Conservation (phyloP, 177 flowering plant genomes). For the Vitis hybrid region DNA sequence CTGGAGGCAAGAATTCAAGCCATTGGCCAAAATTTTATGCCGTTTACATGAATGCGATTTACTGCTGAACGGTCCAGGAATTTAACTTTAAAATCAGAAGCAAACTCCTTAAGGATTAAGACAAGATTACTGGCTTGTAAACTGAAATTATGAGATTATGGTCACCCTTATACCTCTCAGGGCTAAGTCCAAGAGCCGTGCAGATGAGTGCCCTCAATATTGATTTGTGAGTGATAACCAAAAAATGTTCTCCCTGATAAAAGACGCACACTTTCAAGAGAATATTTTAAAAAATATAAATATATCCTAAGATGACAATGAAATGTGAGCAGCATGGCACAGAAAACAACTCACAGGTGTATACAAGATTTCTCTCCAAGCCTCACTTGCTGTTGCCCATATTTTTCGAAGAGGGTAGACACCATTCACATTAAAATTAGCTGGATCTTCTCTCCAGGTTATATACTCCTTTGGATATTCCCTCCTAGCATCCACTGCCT, state of each 20-base stretch:
- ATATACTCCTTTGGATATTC: conserved; percentile 58
- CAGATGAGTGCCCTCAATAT: conserved; percentile 72
- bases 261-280: not conserved
- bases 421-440: conserved; percentile 62
- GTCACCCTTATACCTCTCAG: conserved; percentile 50
- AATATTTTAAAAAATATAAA: not conserved
- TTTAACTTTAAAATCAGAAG: not conserved
- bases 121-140: not conserved
- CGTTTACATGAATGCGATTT: not conserved
- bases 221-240: conserved; percentile 77
- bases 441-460: conserved; percentile 82
- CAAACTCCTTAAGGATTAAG: not conserved
- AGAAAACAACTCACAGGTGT: conserved; percentile 42
- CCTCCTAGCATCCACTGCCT: conserved; percentile 80
- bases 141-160: not conserved
- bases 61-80: not conserved
- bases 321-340: not conserved
- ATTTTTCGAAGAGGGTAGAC: conserved; percentile 53
- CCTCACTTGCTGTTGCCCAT: conserved; percentile 60
- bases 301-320: not conserved
- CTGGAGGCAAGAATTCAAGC: not conserved
- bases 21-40: too few species aligned
- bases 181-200: conserved; percentile 67
- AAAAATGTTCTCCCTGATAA: conserved; percentile 57
- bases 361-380: conserved; percentile 64